These are phyloP conservation scores for Sordariomycetes sp. DNA, from an alignment of 2,329 filamentous ascomycete genomes.

Conservation along the genomic window DNA sequence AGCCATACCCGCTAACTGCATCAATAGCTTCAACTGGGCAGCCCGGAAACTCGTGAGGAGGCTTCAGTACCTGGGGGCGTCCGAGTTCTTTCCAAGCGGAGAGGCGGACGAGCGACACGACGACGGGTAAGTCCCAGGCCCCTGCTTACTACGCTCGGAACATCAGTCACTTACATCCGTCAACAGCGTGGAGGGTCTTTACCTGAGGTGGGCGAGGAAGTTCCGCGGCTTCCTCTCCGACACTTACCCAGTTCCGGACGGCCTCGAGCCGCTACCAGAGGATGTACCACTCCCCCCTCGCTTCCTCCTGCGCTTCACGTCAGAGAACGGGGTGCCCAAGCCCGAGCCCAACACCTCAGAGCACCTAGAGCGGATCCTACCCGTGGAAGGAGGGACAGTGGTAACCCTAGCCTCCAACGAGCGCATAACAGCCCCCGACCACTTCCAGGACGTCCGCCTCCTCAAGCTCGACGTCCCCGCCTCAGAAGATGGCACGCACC, in stretches of 20 bases:
- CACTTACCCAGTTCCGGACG: conserved; percentile 55
- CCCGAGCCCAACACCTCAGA: background rate
- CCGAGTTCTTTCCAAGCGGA: conserved; percentile 60
- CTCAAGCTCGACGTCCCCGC: conserved; percentile 43
- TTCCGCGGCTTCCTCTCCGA: conserved; percentile 55
- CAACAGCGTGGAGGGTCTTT: conserved; percentile 64
- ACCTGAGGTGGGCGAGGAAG: conserved; percentile 61
- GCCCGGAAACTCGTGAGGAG: conserved; percentile 78
- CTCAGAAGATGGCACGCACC: conserved; percentile 7
- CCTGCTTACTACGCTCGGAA: background rate
- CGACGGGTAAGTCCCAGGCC: conserved; percentile 56
- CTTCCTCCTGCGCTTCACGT: conserved; percentile 18
- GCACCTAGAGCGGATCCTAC: conserved; percentile 21
- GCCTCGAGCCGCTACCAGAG: conserved; percentile 56
- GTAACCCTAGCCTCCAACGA: conserved; percentile 52
- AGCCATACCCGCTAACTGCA: conserved; percentile 58
- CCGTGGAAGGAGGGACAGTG: conserved; percentile 40
- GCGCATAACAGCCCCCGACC: conserved; percentile 58
- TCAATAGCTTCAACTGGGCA: conserved; percentile 97
- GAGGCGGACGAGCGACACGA: conserved; percentile 91
- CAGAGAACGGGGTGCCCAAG: background rate
- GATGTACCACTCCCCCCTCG: conserved; percentile 64
- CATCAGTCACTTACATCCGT: background rate
- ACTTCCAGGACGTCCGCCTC: conserved; percentile 91
- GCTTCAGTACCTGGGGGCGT: conserved; percentile 69